These are phyloP conservation scores for Diphasiastrum complanatum DNA, from an alignment of 83 land plant genomes.

Conservation along the genomic window DNA sequence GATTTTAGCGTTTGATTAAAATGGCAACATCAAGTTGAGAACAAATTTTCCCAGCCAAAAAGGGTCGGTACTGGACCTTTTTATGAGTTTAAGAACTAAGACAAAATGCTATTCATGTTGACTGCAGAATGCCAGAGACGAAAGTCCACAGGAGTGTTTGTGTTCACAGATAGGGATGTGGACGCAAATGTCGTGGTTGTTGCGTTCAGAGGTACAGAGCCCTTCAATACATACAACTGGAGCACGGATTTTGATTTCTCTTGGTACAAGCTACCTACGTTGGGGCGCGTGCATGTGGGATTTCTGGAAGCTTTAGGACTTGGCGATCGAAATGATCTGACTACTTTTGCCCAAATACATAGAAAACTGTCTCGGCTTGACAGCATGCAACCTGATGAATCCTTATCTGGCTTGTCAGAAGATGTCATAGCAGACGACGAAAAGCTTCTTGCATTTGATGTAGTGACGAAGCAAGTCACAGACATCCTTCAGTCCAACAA, in stretches of 20 bases:
- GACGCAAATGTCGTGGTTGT: slow-evolving; percentile 42
- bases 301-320: slow-evolving; percentile 72
- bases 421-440: slow-evolving; percentile 5
- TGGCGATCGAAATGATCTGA: slow-evolving; percentile 1
- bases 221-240: slow-evolving; percentile 59
- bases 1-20: too few relatives aligned
- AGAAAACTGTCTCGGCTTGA: background rate
- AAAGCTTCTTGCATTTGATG: slow-evolving; percentile 43
- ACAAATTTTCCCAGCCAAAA: too few relatives aligned
- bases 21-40: too few relatives aligned
- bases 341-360: background rate
- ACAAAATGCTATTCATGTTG: too few relatives aligned
- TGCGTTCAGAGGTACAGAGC: slow-evolving; percentile 66
- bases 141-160: too few relatives aligned
- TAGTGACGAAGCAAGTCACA: slow-evolving; percentile 31
- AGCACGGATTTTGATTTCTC: slow-evolving; percentile 58
- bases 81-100: too few relatives aligned
- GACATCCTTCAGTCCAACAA: slow-evolving; percentile 23
- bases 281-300: slow-evolving; percentile 57
- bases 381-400: slow-evolving; percentile 31
- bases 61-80: too few relatives aligned
- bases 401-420: background rate
- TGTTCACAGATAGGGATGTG: slow-evolving; percentile 38
- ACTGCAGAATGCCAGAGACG: too few relatives aligned
- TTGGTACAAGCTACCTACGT: slow-evolving; percentile 22